Evolutionary conservation across 164 flowering plant genomes (phyloP).

Genomic region (Amborella trichopoda): DNA sequence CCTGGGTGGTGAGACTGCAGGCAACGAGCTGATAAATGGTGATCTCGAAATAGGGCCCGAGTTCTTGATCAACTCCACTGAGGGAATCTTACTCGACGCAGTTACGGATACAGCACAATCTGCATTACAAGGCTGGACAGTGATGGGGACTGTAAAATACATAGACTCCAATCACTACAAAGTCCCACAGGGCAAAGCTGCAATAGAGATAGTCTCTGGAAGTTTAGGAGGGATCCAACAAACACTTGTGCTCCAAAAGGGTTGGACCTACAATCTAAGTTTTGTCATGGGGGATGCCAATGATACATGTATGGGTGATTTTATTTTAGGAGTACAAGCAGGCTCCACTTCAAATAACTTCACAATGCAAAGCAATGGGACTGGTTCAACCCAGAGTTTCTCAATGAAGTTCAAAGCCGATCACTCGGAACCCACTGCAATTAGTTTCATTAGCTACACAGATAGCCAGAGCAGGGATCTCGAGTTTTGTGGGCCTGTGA

Average conservation of each 20-base stretch:
- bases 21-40: slow-evolving; percentile 21
- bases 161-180: slow-evolving; percentile 30
- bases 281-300: slow-evolving; percentile 41
- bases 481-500: slow-evolving; percentile 32
- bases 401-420: slow-evolving; percentile 26
- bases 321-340: slow-evolving; percentile 26
- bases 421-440: slow-evolving; percentile 14
- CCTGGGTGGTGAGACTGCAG: slow-evolving; percentile 11
- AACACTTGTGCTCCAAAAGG: slow-evolving; percentile 12
- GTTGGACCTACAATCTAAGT: slow-evolving; percentile 18
- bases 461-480: slow-evolving; percentile 23
- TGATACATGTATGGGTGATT: slow-evolving; percentile 26
- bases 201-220: slow-evolving; percentile 31
- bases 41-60: slow-evolving; percentile 39
- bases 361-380: slow-evolving; percentile 25
- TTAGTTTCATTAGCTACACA: slow-evolving; percentile 27
- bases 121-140: slow-evolving; percentile 29
- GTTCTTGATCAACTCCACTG: slow-evolving; percentile 17
- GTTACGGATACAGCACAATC: slow-evolving; percentile 20
- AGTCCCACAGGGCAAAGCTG: slow-evolving; percentile 40
- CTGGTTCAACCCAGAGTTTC: slow-evolving; percentile 21
- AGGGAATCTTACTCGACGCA: slow-evolving; percentile 31
- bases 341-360: slow-evolving; percentile 24
- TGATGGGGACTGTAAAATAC: slow-evolving; percentile 34
- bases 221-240: slow-evolving; percentile 24